Evolutionary conservation across 2,329 filamentous ascomycete genomes (phyloP), one percentile per base, ranked within the genome.

Genomic region (Sporothrix phasma): DNA sequence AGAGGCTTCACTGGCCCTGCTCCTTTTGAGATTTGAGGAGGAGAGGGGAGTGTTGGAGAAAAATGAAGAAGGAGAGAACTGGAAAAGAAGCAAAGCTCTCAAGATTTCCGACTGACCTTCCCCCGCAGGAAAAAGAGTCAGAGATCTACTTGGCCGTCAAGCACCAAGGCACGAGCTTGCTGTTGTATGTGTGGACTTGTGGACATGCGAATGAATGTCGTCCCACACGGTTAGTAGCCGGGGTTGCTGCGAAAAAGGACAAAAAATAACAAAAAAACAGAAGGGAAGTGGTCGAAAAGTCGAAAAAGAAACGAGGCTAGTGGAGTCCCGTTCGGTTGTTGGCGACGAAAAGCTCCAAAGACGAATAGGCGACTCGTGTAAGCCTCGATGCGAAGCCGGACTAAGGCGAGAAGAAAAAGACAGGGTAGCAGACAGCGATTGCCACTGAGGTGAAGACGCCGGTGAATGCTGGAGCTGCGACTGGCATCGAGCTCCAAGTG

Each of bases 291-390:
- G 7, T 37, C 5, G 4, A 45, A 45, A 45, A 59, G 8, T n/a
- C 11, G 29, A 8, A 7, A 61, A 24, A 59, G 19, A n/a, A 41
- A 22, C n/a, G n/a, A n/a, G n/a, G 43, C 29, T 47, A 26, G 59
- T 61, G 59, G 58, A 61, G 43, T n/a, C 43, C 43, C 43, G 43
- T 47, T 49, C 58, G 58, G 58, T 47, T 61, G 58, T 24, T 61
- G 58, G 58, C 41, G 58, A 47, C 41, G 26, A 19, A 46, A 58
- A 43, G 15, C n/a, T n/a, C n/a, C n/a, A n/a, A n/a, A n/a, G n/a
- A n/a, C n/a, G n/a, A n/a, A n/a, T n/a, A n/a, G n/a, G n/a, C n/a
- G n/a, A 31, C 29, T 34, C 43, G 43, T 61, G 58, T 49, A 61
- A 61, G 58, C 31, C 26, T 24, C 19, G 46, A 34, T 46, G 22